Evolutionary conservation across 208 protist species (phyloP), one percentile per base, ranked within the genome.

Genomic region (Leishmania aethiopica): DNA sequence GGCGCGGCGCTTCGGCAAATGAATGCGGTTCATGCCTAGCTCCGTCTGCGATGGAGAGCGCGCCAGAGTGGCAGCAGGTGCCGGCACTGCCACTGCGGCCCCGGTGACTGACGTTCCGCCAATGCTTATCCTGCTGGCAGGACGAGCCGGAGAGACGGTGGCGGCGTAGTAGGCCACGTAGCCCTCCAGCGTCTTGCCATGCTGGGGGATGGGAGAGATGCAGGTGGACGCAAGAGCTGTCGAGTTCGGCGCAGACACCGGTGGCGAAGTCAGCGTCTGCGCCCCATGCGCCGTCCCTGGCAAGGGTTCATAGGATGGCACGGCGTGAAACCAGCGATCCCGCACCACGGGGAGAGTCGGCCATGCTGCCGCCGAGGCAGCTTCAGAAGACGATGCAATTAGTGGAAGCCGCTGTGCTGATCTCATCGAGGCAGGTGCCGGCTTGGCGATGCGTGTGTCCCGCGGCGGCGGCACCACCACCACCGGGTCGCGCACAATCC

Each of bases 231-330:
- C 77, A 1, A 86, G 78, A 59, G 90, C 75, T 0, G 84, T 69
- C 10, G 91, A 86, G 83, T 89, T 96, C 6, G 77, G 86, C 28
- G 88, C 71, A 71, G 93, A 91, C 62, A 67, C 75, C 0, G 91
- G 93, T 13, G 83, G 66, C 28, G 72, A 77, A 0, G 85, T 70
- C 10, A 75, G 64, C 32, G 85, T 76, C 71, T 87, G 88, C 2
- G 79, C 66, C 40, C 90, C 90, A n/a, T 89, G 85, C 67, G 86
- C 76, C 10, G 92, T 95, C 25, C 94, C 94, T 13, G 94, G 94
- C 64, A 97, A 88, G 51, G 94, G 94, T 72, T 93, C 90, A 86
- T 91, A 93, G 15, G 84, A 88, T 37, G 94, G 92, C 28, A 97
- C 91, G 57, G 88, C 88, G 8, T 87, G 85, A 76, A 97, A 97